Evolutionary conservation across 208 protist genomes (phyloP), one percentile per base, ranked within the genome.

Genomic region (Trypanosoma congolense): DNA sequence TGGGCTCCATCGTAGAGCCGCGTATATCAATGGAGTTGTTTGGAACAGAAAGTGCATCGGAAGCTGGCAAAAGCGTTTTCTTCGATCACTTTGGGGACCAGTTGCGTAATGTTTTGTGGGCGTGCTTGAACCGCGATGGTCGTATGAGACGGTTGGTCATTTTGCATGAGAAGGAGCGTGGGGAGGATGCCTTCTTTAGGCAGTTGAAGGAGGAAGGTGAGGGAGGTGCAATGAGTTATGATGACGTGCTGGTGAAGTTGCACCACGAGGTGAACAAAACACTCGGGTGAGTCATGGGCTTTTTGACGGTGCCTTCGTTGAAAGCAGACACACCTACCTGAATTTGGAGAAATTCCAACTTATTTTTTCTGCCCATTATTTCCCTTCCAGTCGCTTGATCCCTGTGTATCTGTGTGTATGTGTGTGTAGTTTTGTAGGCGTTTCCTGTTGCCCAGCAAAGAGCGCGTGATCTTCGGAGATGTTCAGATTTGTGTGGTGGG

Each of bases 81-180:
- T 73, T 80, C 63, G 75, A 87, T 30, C 56, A 57, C 55, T 90
- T 93, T 62, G 63, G 71, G n/a, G 76, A 84, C 50, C 58, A 63
- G n/a, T 56, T 93, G 41, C 69, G 66, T 29, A 84, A 83, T 48
- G 66, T 95, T 5, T 49, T 95, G 30, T 77, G 77, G 50, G 78
- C 77, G 18, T 64, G 87, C 46, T 76, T 80, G 44, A 43, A 80
- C 53, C 75, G 73, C 24, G 81, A 91, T 29, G 80, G 84, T 40
- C 75, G 79, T n/a, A 83, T 87, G 80, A 70, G 80, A 43, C 80
- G 79, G 3, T 60, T 93, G 41, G 59, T 93, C n/a, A 79, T 92
- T 31, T 40, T 93, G 29, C 83, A 90, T 56, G 67, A 93, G 41
- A 77, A 79, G 43, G 85, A 92, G 29, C 69, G 60, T 36, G 55